Evolutionary conservation across 352 stramenopile genomes (phyloP), one percentile per base, ranked within the genome.

Genomic region (Phytophthora chlamydospora): DNA sequence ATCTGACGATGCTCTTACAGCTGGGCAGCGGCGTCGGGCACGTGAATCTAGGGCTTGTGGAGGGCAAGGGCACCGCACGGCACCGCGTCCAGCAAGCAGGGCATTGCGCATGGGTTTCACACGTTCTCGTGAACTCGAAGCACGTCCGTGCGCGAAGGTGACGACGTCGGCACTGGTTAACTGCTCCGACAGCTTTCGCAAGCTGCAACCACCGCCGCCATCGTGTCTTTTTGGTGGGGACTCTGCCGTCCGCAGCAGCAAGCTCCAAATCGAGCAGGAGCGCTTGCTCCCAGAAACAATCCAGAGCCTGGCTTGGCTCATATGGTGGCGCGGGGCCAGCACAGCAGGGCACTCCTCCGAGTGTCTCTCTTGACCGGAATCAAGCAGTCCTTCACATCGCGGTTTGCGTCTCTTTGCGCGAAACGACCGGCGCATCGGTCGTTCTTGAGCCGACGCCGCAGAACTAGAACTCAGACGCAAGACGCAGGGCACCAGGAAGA

Each of bases 331-430:
- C 17, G 40, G 13, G 19, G 17, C 19, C 17, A 34, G 32, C n/a
- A 4, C n/a, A 32, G 29, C 21, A 52, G 54, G 58, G 49, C 41
- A 19, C 35, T 9, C 17, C 5, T 13, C 12, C 7, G 41, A 42
- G 47, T 60, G 48, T 66, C 48, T 68, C 43, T 36, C 39, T n/a
- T 13, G 24, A 50, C 34, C 47, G 41, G 35, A 64, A 62, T 66
- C 62, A 71, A 66, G 50, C 44, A 21, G 34, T 49, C 45, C 34
- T 47, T 51, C 53, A 48, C 46, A 69, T 58, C 59, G 43, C 29
- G 29, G 32, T 47, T 21, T 39, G 50, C 65, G 65, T 69, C 65
- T 73, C 59, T 73, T 73, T 69, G 60, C 54, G 38, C 48, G 60
- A 63, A 70, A 74, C 66, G 60, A 60, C 45, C 53, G 38, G 44